Evolutionary conservation across 306 rosid genomes (phyloP), one percentile per base, ranked within the genome.

Genomic region (Vigna hirtella): DNA sequence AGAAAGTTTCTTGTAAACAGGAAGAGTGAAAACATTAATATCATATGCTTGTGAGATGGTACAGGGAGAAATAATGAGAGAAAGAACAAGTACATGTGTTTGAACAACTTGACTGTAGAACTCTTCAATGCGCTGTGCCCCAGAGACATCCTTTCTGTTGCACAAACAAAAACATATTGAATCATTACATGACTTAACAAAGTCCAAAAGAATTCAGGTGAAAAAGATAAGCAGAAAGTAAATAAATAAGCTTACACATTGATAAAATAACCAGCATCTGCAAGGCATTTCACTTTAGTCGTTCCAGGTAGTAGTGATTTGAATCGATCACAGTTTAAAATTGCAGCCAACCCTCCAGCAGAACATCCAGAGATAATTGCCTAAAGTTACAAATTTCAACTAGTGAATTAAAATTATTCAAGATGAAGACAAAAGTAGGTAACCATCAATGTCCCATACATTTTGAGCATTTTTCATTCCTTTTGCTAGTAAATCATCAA

Each of bases 311-410:
- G 34, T 5, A 91, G 84, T 75, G 88, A 18, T 55, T 72, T 84
- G 64, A 93, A 91, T 59, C 63, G 83, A 85, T 93, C 98, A 67
- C 98, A 93, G 24, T 91, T 88, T 85, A 93, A 76, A 77, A 93
- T 90, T 9, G 97, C 73, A 12, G 96, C 16, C 88, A 93, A 86
- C 86, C 96, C 98, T 55, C 98, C 97, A 45, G 97, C 96, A 0
- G 98, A 93, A 80, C 97, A 91, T 56, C 98, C 98, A 4, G 97
- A 91, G 58, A 93, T 89, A 76, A 93, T 86, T 67, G 96, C 98
- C 97, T 93, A 86, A 16, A 70, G 59, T 78, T 12, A 56, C 70
- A 80, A 77, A 73, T 66, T 74, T 63, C 24, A 50, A 52, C 9
- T 8, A 66, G 56, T 64, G 67, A 72, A n/a, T 34, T 30, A 65